Percentiles rank a stretch among this genome's conserved stretches.
Evolutionary conservation across 148 eudicot genomes (phyloP).

Genomic region (Suaeda aralocaspica): DNA sequence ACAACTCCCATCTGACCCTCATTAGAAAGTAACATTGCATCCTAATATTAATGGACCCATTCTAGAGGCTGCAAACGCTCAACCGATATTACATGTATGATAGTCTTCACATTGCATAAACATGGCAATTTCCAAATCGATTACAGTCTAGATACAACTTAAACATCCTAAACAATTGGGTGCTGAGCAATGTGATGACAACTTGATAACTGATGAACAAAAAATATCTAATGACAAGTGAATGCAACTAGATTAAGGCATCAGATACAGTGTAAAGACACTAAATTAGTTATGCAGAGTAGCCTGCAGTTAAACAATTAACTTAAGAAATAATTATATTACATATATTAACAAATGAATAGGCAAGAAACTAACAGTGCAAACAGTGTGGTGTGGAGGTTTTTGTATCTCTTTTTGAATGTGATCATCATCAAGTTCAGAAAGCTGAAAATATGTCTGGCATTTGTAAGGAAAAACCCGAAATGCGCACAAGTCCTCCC

Average conservation of each 20-base stretch:
- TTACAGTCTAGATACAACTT: neutral
- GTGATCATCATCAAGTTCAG: slow-evolving; percentile 79
- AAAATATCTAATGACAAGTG: neutral
- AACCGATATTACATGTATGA: too few species aligned
- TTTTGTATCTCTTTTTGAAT: slow-evolving; percentile 79
- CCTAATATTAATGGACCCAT: neutral
- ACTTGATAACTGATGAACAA: neutral
- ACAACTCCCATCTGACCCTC: neutral
- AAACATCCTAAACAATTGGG: neutral
- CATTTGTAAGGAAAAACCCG: slow-evolving; percentile 74
- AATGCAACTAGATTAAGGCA: neutral
- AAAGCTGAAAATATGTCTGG: slow-evolving; percentile 68
- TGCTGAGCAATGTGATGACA: neutral
- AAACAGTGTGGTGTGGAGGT: slow-evolving; percentile 42
- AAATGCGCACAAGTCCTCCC: slow-evolving; percentile 82
- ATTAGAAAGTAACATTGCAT: neutral
- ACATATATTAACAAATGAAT: neutral
- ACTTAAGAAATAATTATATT: neutral
- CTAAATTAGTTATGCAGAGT: neutral
- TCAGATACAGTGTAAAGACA: neutral
- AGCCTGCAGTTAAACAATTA: neutral
- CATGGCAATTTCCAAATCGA: neutral
- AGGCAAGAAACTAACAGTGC: slow-evolving; percentile 44
- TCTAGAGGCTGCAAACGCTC: neutral
- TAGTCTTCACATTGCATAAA: too few species aligned